phyloP scores from a whole-genome alignment of 768 basidiomycete species.

The Asterophora lycoperdoides region DNA sequence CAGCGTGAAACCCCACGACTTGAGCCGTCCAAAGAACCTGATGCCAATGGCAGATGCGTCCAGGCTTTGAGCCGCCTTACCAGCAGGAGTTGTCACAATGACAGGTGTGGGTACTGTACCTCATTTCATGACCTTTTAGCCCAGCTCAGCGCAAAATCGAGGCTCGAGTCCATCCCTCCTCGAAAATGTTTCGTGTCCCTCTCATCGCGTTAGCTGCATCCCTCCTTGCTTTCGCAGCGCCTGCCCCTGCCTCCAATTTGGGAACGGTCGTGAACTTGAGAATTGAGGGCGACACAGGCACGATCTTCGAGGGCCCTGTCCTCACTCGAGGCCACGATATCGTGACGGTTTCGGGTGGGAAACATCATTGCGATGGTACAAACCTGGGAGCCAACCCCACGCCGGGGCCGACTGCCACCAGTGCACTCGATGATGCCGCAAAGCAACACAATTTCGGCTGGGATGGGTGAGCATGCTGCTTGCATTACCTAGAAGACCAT shows the following conservation, averaged over 20 bases:
- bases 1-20: no score
- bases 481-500: background rate
- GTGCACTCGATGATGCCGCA: slow-evolving; percentile 41
- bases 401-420: slow-evolving; percentile 39
- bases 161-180: no score
- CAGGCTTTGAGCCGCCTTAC: no score
- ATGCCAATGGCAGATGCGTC: no score
- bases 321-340: slow-evolving; percentile 38
- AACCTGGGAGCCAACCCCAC: slow-evolving; percentile 29
- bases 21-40: no score
- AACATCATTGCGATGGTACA: slow-evolving; percentile 42
- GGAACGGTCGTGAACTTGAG: slow-evolving; percentile 28
- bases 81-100: background rate
- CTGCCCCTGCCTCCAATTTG: background rate
- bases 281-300: slow-evolving; percentile 33
- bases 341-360: slow-evolving; percentile 33
- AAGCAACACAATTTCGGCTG: slow-evolving; percentile 28
- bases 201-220: background rate
- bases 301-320: slow-evolving; percentile 37
- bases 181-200: background rate
- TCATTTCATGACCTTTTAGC: background rate
- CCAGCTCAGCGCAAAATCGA: background rate
- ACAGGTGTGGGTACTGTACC: slow-evolving; percentile 6
- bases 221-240: background rate
- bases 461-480: slow-evolving; percentile 30